Base-by-base conservation (phyloP, 2,329 filamentous ascomycete genomes). In the Phymatotrichopsis omnivora region DNA sequence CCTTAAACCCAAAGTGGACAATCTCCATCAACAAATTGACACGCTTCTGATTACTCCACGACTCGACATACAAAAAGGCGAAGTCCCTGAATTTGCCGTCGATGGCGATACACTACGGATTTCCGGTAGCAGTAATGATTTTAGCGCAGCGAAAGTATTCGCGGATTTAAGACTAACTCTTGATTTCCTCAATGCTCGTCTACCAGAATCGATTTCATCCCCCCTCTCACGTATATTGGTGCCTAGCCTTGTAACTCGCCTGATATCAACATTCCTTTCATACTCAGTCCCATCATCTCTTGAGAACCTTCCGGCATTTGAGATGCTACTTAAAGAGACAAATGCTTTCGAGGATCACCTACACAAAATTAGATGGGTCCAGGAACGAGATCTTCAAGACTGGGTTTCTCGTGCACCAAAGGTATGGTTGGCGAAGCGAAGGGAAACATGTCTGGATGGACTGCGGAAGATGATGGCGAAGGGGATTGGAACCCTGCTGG, bases 351-450 rank as follows among this genome's bases (percentile, higher is more conserved):
- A 80, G 42, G 64, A 70, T 5, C 70, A 68, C 1, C 64, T 96
- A 6, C 70, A 76, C 27, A 64, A 67, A 6, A 67, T 79, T 14
- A 71, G 74, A 0, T 89, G 84, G 71, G 69, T 71, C 12, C 72
- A 72, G 4, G 68, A 74, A 36, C 67, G 71, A 11, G 74, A 80
- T 24, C 65, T 98, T 28, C 70, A 75, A 33, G 76, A 84, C 19
- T 98, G 91, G 89, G 78, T 85, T 0, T 75, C 79, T 30, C 78
- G 80, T 51, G 82, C 85, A 1, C 83, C 86, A 0, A 76, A 77
- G 46, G 78, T 85, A 20, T 98, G 91, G 91, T 72, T 96, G 11
- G 75, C 75, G 2, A 89, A 85, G 61, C 81, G 86, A 54, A 78
- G 83, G 58, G 86, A 93, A 58, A 77, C 73, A 25, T 79, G 85